A percentile compares a stretch with the other conserved stretches of the same genome.
phyloP scores from a whole-genome alignment of 495 filamentous ascomycete species.

The Aspergillus homomorphus region DNA sequence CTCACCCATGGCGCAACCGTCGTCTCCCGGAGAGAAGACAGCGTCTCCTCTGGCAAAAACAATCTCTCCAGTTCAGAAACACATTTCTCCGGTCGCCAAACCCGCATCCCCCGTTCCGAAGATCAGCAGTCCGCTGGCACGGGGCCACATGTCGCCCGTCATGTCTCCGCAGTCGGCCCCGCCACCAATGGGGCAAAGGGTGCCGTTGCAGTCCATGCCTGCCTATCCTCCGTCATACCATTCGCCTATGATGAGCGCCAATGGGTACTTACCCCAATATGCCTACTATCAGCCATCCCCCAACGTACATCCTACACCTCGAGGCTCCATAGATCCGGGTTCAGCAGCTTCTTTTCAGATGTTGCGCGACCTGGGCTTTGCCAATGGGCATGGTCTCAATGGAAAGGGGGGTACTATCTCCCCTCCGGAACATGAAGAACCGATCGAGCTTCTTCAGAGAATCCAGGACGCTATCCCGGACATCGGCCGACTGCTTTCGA shows the following conservation, averaged over 20 bases:
- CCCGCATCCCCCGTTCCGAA: conserved; percentile 37
- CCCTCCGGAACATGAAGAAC: conserved; percentile 37
- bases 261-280: conserved; percentile 36
- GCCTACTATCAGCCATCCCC: conserved; percentile 27
- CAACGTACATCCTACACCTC: conserved; percentile 27
- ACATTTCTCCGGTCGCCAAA: conserved; percentile 23
- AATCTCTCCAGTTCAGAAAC: conserved; percentile 21
- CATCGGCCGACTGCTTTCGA: conserved; percentile 44
- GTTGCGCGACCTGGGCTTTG: conserved; percentile 26
- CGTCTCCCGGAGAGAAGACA: conserved; percentile 21
- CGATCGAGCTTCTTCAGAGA: conserved; percentile 44
- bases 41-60: conserved; percentile 17
- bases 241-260: conserved; percentile 39
- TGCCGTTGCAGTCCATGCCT: conserved; percentile 26
- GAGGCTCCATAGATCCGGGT: conserved; percentile 33
- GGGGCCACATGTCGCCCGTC: conserved; percentile 36
- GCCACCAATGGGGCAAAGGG: conserved; percentile 19
- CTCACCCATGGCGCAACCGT: conserved; percentile 13
- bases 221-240: conserved; percentile 33
- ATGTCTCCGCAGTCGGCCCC: conserved; percentile 34
- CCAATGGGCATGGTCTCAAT: conserved; percentile 23
- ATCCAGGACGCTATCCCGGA: conserved; percentile 52
- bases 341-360: conserved; percentile 36
- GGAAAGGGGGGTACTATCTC: conserved; percentile 25
- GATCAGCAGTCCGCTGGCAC: conserved; percentile 40